Evolutionary conservation across 257 asterid genomes (phyloP).

Genomic region (Solanum sparsipilum): DNA sequence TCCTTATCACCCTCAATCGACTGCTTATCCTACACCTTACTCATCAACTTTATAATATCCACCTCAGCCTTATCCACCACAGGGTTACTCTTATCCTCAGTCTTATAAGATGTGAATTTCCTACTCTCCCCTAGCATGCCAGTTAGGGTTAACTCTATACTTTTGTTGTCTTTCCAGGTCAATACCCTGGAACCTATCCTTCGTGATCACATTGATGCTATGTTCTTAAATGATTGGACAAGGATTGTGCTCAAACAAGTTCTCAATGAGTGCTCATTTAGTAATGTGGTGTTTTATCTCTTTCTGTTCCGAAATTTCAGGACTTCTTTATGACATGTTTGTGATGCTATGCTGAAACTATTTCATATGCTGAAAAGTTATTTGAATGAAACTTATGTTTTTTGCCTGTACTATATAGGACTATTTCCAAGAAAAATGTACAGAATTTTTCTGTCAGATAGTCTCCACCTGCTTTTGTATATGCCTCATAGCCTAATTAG

Average conservation of each 20-base stretch:
- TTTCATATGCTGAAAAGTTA: not conserved
- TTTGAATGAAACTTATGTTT: not conserved
- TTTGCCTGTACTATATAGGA: not conserved
- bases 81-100: conserved; percentile 15
- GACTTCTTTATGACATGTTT: not conserved
- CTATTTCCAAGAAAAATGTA: not conserved
- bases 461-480: not conserved
- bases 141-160: not conserved
- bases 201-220: not conserved
- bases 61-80: conserved; percentile 4
- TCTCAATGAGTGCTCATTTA: not conserved
- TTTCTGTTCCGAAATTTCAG: not conserved
- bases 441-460: not conserved
- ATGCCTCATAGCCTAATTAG: too few species aligned
- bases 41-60: conserved; percentile 17
- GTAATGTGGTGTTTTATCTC: not conserved
- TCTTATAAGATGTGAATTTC: conserved; percentile 1
- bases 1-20: too few species aligned
- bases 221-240: not conserved
- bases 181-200: conserved; percentile 29
- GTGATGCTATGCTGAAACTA: not conserved
- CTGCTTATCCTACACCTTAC: conserved; percentile 7
- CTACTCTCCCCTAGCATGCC: not conserved
- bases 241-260: not conserved
- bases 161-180: conserved; percentile 13